These are phyloP conservation scores for Gaeumannomyces tritici DNA, from an alignment of 2,329 filamentous ascomycete species.

Conservation along the genomic window DNA sequence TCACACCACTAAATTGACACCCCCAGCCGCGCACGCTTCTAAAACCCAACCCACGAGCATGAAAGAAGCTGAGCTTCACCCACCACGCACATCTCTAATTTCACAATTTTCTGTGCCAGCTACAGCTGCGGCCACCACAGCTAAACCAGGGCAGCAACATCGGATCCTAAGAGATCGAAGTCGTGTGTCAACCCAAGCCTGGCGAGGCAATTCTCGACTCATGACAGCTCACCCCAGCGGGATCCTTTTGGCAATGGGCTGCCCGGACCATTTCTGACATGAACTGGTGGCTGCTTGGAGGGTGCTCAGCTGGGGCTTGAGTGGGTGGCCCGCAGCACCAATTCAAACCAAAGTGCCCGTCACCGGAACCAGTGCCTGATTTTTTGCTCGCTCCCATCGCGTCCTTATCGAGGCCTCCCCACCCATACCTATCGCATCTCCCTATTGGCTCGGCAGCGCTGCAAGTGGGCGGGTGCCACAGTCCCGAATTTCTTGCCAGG, in stretches of 20 bases:
- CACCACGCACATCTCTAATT: no score
- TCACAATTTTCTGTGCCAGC: no score
- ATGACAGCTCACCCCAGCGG: background rate
- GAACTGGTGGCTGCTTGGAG: background rate
- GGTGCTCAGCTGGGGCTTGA: no score
- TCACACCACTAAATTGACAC: background rate
- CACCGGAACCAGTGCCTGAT: background rate
- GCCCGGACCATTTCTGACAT: background rate
- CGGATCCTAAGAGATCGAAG: no score
- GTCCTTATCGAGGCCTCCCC: background rate
- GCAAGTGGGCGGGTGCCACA: background rate
- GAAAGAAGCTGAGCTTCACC: background rate
- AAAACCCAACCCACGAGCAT: no score
- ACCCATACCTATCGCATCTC: background rate
- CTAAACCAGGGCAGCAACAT: background rate
- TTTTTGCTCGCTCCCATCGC: background rate
- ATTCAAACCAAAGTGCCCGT: background rate
- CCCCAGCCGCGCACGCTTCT: no score
- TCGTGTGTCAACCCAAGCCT: background rate
- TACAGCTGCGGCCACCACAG: background rate
- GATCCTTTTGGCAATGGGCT: background rate
- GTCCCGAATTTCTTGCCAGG: background rate
- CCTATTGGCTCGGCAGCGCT: background rate
- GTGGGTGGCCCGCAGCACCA: no score
- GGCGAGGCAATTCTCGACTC: background rate